A percentile compares a stretch with the other conserved stretches of the same genome.
Conservation (phyloP, 2,329 filamentous ascomycete species). For the Pseudogymnoascus destructans region DNA sequence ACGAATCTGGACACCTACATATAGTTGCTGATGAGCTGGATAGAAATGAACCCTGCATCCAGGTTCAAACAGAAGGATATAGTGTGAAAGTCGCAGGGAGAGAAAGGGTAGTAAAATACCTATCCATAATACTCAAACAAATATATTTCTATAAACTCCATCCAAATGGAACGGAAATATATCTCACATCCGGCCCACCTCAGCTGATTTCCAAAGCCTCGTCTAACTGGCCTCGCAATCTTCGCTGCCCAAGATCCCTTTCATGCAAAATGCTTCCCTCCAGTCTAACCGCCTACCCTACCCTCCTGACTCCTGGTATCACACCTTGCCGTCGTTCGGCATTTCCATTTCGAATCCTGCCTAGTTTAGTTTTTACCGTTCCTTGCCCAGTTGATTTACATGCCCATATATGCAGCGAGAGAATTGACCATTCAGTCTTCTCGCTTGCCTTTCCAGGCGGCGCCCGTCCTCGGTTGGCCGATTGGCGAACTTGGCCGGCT, state of each 20-base stretch:
- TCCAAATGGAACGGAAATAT: slow-evolving; percentile 1
- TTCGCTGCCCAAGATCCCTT: background rate
- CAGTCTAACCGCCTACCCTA: background rate
- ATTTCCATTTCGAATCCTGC: background rate
- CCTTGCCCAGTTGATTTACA: background rate
- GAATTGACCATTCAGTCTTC: background rate
- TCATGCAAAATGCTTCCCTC: background rate
- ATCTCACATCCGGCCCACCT: background rate
- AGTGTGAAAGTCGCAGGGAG: background rate
- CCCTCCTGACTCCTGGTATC: background rate
- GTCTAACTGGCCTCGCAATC: background rate
- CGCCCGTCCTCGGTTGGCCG: slow-evolving; percentile 30
- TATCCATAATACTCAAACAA: slow-evolving; percentile 1
- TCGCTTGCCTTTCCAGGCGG: background rate
- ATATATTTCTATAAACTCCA: slow-evolving; percentile 1
- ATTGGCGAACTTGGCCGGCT: slow-evolving; percentile 38
- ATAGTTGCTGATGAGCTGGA: background rate
- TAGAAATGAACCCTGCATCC: background rate
- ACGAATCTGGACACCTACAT: background rate
- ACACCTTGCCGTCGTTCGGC: background rate
- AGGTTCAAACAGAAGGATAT: background rate
- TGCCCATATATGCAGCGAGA: background rate
- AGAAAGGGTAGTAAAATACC: background rate
- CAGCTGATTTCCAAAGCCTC: background rate
- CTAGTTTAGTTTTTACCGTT: background rate